Conservation (phyloP, 768 basidiomycete genomes). For the Serendipita indica region DNA sequence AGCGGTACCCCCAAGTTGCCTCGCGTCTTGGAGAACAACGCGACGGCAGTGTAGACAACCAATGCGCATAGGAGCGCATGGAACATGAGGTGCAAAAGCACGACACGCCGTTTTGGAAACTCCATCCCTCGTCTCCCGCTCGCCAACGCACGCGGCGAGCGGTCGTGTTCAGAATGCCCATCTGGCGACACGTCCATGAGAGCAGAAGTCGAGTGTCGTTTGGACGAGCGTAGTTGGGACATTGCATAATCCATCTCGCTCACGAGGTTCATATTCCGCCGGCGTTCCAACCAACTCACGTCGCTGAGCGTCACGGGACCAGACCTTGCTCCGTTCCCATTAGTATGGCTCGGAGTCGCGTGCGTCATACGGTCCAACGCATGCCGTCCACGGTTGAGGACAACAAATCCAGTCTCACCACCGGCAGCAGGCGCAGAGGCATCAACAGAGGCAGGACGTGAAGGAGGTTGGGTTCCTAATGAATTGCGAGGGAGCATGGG, state of each 20-base stretch:
- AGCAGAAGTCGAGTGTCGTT: background rate
- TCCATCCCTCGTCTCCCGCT: background rate
- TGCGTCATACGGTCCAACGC: constrained; percentile 17
- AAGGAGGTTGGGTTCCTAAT: background rate
- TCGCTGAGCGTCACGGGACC: constrained; percentile 39
- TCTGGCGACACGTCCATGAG: background rate
- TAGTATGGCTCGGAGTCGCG: background rate
- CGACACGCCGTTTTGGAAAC: background rate
- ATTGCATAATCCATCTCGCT: constrained; percentile 59
- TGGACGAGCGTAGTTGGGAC: constrained; percentile 28
- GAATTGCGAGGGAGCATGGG: background rate
- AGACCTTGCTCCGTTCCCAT: constrained; percentile 7
- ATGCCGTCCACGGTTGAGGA: constrained; percentile 34
- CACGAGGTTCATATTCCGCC: constrained; percentile 55
- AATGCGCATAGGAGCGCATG: constrained; percentile 47
- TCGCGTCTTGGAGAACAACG: constrained; percentile 42
- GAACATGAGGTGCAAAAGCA: constrained; percentile 36
- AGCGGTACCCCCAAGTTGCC: constrained; percentile 20
- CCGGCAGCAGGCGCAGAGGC: constrained; percentile 28
- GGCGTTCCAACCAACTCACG: constrained; percentile 62
- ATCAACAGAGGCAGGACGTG: background rate
- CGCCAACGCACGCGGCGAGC: background rate
- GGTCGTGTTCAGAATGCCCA: background rate
- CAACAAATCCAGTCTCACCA: constrained; percentile 34
- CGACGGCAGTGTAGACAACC: constrained; percentile 39